Evolutionary conservation across 1,284 basidiomycete genomes (phyloP), one percentile per base, ranked within the genome.

Genomic region (Fomitopsis pinicola): DNA sequence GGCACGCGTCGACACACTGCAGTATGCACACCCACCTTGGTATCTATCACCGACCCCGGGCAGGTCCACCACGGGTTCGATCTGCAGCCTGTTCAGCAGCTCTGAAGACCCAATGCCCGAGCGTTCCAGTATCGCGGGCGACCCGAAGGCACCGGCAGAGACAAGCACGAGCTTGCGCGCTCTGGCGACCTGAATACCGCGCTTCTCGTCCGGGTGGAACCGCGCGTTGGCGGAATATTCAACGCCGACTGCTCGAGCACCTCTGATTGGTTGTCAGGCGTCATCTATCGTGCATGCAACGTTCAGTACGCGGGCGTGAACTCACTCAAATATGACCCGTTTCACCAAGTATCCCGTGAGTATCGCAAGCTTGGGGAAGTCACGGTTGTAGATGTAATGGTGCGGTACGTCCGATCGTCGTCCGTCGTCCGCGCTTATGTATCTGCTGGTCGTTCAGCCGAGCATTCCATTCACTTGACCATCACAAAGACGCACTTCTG

Each of bases 41-140:
- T 81, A 83, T 46, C 81, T 77, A 63, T 85, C 80, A 9, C 87
- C 86, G 0, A 88, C 86, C 4, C 84, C 83, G 26, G 82, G 80
- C 4, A 87, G 72, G 52, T 85, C 78, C 6, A 85, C 77, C 10
- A 79, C 33, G 12, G 75, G 71, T 22, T 66, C 44, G 22, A 88
- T 70, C 0, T 76, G 77, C 46, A 74, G 67, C 52, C 76, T 71
- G 42, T 75, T 67, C 10, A 88, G 71, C 5, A 85, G 66, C 0
- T 71, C 68, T 15, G 59, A 62, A 8, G 63, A 56, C 3, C 73
- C 73, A 28, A 75, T 71, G 0, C 73, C 73, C 0, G 73, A 75
- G 3, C 73, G 69, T 64, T 75, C 73, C 1, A 75, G 63, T 46
- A 74, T 70, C 0, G 61, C 64, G 0, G 73, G 72, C 2, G 69